phyloP scores from a whole-genome alignment of 768 basidiomycete species.

The Leccinum broughii region DNA sequence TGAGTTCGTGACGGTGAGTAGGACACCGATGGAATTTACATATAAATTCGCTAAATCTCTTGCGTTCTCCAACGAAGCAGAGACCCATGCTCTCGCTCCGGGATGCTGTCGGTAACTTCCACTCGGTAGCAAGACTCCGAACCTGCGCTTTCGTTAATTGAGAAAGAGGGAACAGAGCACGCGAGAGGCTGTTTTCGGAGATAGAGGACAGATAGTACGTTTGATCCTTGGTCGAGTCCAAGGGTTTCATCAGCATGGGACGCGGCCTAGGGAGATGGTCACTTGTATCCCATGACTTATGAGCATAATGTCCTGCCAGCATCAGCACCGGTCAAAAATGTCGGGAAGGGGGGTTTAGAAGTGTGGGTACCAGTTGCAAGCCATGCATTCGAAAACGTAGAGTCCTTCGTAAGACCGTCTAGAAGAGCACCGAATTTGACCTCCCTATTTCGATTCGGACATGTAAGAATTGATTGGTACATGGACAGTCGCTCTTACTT shows the following conservation, averaged over 20 bases:
- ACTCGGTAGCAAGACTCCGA: constrained; percentile 63
- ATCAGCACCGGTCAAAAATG: constrained; percentile 1
- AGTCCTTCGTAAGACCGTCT: constrained; percentile 49
- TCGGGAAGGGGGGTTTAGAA: neutral
- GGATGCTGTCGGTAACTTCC: constrained; percentile 67
- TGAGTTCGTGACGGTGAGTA: neutral
- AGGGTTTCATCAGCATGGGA: constrained; percentile 53
- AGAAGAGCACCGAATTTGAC: constrained; percentile 90
- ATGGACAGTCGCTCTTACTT: constrained; percentile 41
- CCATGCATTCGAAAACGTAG: constrained; percentile 49
- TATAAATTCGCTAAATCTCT: constrained; percentile 70
- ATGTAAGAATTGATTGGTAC: neutral
- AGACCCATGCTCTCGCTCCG: constrained; percentile 90
- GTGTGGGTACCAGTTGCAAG: constrained; percentile 73
- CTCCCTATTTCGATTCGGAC: constrained; percentile 49
- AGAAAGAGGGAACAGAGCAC: constrained; percentile 81
- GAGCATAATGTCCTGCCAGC: constrained; percentile 82
- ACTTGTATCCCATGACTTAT: constrained; percentile 51
- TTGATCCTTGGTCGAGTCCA: constrained; percentile 80
- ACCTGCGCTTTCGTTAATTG: constrained; percentile 68
- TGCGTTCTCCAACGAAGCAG: constrained; percentile 88
- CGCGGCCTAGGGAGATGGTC: constrained; percentile 27
- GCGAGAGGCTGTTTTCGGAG: constrained; percentile 58
- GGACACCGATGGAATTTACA: constrained; percentile 42
- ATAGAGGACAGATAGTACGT: constrained; percentile 88